Base-by-base conservation (phyloP, 1,284 basidiomycete genomes). In the Flammula alnicola region DNA sequence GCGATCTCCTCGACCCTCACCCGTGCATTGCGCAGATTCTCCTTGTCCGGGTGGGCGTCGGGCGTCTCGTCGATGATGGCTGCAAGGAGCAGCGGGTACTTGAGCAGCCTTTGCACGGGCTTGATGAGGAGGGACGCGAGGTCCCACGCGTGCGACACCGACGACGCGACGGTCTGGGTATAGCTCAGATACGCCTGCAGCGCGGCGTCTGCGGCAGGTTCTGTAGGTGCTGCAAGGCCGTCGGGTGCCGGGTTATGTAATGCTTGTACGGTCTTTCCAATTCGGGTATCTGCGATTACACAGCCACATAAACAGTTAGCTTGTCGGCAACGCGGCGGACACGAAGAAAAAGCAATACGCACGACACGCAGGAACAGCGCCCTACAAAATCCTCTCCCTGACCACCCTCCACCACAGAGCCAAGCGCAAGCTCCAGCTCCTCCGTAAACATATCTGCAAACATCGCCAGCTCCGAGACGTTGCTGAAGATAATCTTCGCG, bases 111-210 rank as follows among this genome's bases (percentile, higher is more conserved):
- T 63, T 95, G 93, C 5, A 96, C 89, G 25, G 93, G 93, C 68
- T 95, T 91, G 68, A 94, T 97, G 52, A 97, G 84, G 52, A 97
- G 80, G 1, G 93, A 96, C 5, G 90, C 80, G 36, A 98, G 81
- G 67, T 98, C 95, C 95, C 95, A 98, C 1, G 94, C 92, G 61
- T 94, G 90, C 0, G 93, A 91, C 37, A 87, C 79, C 4, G 81
- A 77, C 16, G 87, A 82, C 11, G 91, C 86, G 31, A 86, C 74
- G 3, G 73, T 72, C 64, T 85, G 84, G 20, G 88, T 89, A 19
- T 86, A 83, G 11, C 79, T 67, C 26, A 94, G 76, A 67, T 92
- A 91, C 1, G 78, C 70, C 3, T 75, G 71, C n/a, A 88, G 73
- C 3, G 83, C 78, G 81, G 78, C 1, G 82, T 82, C 54, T 76